Evolutionary conservation across 495 filamentous ascomycete species (phyloP).

Genomic region (Tuber borchii): DNA sequence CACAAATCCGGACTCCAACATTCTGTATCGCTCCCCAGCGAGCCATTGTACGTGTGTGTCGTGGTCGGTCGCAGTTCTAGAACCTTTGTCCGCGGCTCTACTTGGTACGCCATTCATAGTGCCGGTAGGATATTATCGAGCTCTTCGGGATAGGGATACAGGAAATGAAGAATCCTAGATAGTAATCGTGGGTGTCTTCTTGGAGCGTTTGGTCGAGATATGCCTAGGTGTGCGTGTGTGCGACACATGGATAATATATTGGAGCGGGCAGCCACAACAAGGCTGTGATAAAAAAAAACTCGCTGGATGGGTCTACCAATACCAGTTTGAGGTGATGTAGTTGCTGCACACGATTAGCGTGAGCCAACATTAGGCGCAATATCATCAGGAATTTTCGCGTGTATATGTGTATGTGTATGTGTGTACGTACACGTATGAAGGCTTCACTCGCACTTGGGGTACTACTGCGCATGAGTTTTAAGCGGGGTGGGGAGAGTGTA

Average conservation of each 20-base stretch:
- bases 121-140: not conserved
- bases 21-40: not conserved
- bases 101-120: not conserved
- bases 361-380: not conserved
- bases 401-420: not conserved
- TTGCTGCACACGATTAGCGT: not conserved
- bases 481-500: not conserved
- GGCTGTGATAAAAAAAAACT: not conserved
- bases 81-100: not conserved
- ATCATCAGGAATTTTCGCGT: not conserved
- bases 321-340: not conserved
- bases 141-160: not conserved
- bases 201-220: not conserved
- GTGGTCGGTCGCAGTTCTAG: not conserved
- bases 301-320: not conserved
- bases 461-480: not conserved
- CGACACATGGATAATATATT: not conserved
- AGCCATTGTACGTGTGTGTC: constrained; percentile 4
- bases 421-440: not conserved
- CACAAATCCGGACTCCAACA: not conserved
- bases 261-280: not conserved
- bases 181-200: not conserved
- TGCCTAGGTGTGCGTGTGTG: not conserved
- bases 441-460: not conserved
- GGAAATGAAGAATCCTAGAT: not conserved